Evolutionary conservation across 2,329 filamentous ascomycete species (phyloP).

Genomic region (Tolypocladium guangdongense): DNA sequence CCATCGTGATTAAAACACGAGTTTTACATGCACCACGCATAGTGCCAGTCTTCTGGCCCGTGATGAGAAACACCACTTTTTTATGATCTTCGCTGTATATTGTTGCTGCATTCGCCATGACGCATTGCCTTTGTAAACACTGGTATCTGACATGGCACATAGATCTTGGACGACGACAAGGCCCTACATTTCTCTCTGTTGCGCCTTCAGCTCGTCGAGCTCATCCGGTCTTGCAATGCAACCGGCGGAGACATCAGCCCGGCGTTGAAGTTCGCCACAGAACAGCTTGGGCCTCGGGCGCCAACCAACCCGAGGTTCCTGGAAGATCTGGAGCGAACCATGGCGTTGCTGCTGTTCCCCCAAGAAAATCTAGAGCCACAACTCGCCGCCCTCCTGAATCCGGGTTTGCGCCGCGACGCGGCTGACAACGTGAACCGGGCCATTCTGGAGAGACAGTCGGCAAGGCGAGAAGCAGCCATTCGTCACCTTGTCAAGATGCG

Average conservation of each 20-base stretch:
- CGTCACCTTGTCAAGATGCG: constrained; percentile 70
- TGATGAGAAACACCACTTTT: constrained; percentile 78
- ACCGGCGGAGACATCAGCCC: constrained; percentile 62
- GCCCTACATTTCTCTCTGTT: constrained; percentile 82
- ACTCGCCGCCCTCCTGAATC: constrained; percentile 66
- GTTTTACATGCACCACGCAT: constrained; percentile 99
- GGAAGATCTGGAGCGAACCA: constrained; percentile 80
- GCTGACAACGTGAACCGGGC: constrained; percentile 83
- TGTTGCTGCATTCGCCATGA: constrained; percentile 1
- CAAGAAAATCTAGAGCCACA: constrained; percentile 68
- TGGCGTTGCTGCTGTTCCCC: constrained; percentile 83
- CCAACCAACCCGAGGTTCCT: constrained; percentile 73
- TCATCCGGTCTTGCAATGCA: constrained; percentile 68
- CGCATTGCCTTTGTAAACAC: background rate
- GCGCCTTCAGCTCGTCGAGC: constrained; percentile 83
- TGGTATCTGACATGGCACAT: constrained; percentile 6
- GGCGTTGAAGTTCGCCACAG: constrained; percentile 77
- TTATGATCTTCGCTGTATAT: constrained; percentile 20
- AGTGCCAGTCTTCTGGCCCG: constrained; percentile 60
- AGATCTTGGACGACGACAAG: constrained; percentile 82
- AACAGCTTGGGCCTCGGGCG: constrained; percentile 77
- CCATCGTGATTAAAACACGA: constrained; percentile 75
- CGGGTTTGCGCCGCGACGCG: constrained; percentile 70
- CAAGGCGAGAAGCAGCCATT: constrained; percentile 70
- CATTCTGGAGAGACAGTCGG: constrained; percentile 63